These are phyloP conservation scores for Pseudogymnoascus sp. DNA, from an alignment of 2,329 filamentous ascomycete species.

Conservation along the genomic window DNA sequence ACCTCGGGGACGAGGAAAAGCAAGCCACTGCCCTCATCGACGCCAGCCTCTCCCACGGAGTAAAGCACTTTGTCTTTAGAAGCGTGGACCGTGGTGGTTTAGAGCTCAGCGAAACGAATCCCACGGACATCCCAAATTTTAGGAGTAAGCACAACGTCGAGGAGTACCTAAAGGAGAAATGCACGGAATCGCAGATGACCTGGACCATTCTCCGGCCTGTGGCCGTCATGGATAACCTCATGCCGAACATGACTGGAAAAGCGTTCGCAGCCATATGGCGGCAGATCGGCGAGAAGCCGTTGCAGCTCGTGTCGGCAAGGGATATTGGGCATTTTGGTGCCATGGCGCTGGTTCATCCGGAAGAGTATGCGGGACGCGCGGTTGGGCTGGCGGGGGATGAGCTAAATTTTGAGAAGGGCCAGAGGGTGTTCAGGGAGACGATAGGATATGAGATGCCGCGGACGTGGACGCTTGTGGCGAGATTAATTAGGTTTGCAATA, in stretches of 20 bases:
- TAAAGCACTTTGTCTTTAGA: slow-evolving; percentile 56
- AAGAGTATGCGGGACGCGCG: slow-evolving; percentile 31
- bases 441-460: slow-evolving; percentile 26
- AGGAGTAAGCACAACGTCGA: slow-evolving; percentile 54
- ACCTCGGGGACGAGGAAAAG: slow-evolving; percentile 36
- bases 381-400: slow-evolving; percentile 40
- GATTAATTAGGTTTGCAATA: slow-evolving; percentile 20
- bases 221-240: slow-evolving; percentile 46
- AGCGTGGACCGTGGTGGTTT: slow-evolving; percentile 55
- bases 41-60: slow-evolving; percentile 44
- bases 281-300: slow-evolving; percentile 22
- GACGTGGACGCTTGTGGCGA: slow-evolving; percentile 23
- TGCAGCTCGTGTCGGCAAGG: slow-evolving; percentile 36
- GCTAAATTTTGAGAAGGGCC: slow-evolving; percentile 31
- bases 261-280: slow-evolving; percentile 23
- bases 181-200: slow-evolving; percentile 33
- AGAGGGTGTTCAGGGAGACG: slow-evolving; percentile 26
- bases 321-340: slow-evolving; percentile 41
- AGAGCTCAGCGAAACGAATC: slow-evolving; percentile 40
- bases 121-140: slow-evolving; percentile 55
- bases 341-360: slow-evolving; percentile 34
- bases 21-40: slow-evolving; percentile 54
- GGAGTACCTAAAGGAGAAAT: slow-evolving; percentile 44
- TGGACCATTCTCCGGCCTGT: slow-evolving; percentile 51
- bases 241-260: slow-evolving; percentile 21